Evolutionary conservation across 192 early-diverging fungal genomes (phyloP), one percentile per base, ranked within the genome.

Genomic region (Podila epigama): DNA sequence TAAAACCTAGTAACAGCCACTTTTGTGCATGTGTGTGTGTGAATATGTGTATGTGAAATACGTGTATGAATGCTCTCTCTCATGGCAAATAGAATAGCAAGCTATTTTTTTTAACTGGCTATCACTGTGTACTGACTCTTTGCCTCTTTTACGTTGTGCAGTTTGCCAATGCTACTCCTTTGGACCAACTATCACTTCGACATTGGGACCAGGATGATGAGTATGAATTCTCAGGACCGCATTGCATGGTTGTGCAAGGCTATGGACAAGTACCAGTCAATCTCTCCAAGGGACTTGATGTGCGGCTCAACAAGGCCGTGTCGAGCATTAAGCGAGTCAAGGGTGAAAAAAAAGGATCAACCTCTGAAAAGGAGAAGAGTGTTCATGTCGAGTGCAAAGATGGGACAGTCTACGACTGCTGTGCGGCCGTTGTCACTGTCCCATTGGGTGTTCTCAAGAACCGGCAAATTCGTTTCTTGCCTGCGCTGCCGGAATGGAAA

Each of bases 121-220:
- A n/a, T n/a, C n/a, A n/a, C n/a, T 20, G 20, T 32, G 9, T n/a
- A 57, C 3, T n/a, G n/a, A 8, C n/a, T 8, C 18, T 9, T 7
- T 6, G 18, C 16, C 37, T 5, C 35, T 64, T 34, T 6, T 35
- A 0, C 20, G 20, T 12, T 16, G 5, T 29, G 18, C 41, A 85
- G 72, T 85, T 82, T 72, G 69, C 83, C 13, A 85, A 83, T 44
- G 83, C 79, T 20, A 68, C 75, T 5, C 56, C 75, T 22, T 25
- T 83, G 11, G 69, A 81, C 44, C 52, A 72, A 29, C 58, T 82
- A 11, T 81, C 75, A 20, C 18, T 84, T 35, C 33, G 61, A 33
- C 68, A 80, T 42, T 85, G 80, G 79, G 80, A 79, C 40, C 82
- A 83, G 66, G 84, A 71, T 64, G 81, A 82, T 41, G 66, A 58